Evolutionary conservation across 441 rosid species (phyloP).

Genomic region (Brassica balearica): DNA sequence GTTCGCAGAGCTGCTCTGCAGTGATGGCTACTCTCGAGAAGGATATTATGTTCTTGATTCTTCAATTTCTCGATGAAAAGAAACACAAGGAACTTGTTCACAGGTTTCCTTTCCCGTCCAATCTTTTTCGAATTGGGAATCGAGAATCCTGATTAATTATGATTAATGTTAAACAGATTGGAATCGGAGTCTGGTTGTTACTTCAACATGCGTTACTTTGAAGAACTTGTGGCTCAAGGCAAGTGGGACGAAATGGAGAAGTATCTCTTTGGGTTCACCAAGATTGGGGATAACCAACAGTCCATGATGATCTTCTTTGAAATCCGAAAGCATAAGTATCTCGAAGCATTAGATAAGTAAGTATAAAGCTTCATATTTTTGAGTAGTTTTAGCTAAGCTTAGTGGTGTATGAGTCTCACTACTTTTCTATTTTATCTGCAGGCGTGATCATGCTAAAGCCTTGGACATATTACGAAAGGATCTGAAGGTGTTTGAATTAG

Average conservation of each 20-base stretch:
- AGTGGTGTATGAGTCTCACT: neutral
- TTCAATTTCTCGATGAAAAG: too few species aligned
- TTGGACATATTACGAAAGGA: constrained; percentile 16
- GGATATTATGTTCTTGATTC: too few species aligned
- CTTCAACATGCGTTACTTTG: constrained; percentile 31
- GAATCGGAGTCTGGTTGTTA: constrained; percentile 30
- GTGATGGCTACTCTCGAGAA: too few species aligned
- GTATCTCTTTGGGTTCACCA: constrained; percentile 12
- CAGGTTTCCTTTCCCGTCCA: too few species aligned
- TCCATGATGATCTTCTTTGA: constrained; percentile 15
- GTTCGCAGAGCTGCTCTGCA: too few species aligned
- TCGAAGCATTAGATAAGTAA: constrained; percentile 29
- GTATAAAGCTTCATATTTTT: neutral
- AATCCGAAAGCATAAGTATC: constrained; percentile 34
- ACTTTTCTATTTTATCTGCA: constrained; percentile 2
- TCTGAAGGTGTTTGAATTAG: constrained; percentile 6
- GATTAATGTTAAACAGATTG: constrained; percentile 2
- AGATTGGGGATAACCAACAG: constrained; percentile 14
- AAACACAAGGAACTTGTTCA: too few species aligned
- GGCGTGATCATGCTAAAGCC: constrained; percentile 19
- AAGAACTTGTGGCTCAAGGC: constrained; percentile 20
- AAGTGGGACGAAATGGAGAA: constrained; percentile 23
- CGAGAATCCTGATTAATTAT: neutral
- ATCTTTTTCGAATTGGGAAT: neutral
- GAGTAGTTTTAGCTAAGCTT: neutral